Evolutionary conservation across 1,284 basidiomycete genomes (phyloP).

Genomic region (Tilletia caries): DNA sequence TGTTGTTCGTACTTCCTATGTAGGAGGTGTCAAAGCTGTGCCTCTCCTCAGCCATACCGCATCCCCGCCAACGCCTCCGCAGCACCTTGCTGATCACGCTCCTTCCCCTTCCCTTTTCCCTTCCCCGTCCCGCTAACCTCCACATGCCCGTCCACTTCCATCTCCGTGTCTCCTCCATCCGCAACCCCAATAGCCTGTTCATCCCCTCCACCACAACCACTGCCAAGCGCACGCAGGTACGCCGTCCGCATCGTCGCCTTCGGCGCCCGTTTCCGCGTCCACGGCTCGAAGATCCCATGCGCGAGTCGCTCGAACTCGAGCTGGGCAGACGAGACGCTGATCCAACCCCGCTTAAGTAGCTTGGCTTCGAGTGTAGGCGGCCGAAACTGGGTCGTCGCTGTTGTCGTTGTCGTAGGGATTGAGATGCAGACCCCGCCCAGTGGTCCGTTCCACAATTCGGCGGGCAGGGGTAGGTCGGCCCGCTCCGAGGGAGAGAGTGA

Average conservation of each 20-base stretch:
- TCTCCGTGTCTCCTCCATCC: background rate
- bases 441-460: constrained; percentile 16
- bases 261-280: constrained; percentile 21
- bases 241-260: background rate
- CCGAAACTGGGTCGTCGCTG: background rate
- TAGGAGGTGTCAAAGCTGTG: background rate
- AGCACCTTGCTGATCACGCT: background rate
- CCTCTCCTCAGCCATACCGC: background rate
- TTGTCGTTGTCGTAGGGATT: constrained; percentile 13
- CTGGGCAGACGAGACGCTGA: constrained; percentile 14
- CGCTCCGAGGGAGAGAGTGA: background rate
- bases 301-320: constrained; percentile 22
- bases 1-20: too few relatives aligned
- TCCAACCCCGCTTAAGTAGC: constrained; percentile 18
- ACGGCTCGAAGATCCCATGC: constrained; percentile 18
- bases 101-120: background rate
- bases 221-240: background rate
- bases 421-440: constrained; percentile 20
- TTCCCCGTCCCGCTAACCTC: background rate
- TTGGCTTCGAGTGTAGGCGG: constrained; percentile 10
- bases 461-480: constrained; percentile 10
- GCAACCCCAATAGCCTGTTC: background rate
- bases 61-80: constrained; percentile 6
- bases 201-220: too few relatives aligned
- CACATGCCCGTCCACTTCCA: too few relatives aligned